Percentiles rank a stretch among this genome's conserved stretches.
phyloP scores from a whole-genome alignment of 2,329 filamentous ascomycete species.

The Verticillium zaregamsianum region DNA sequence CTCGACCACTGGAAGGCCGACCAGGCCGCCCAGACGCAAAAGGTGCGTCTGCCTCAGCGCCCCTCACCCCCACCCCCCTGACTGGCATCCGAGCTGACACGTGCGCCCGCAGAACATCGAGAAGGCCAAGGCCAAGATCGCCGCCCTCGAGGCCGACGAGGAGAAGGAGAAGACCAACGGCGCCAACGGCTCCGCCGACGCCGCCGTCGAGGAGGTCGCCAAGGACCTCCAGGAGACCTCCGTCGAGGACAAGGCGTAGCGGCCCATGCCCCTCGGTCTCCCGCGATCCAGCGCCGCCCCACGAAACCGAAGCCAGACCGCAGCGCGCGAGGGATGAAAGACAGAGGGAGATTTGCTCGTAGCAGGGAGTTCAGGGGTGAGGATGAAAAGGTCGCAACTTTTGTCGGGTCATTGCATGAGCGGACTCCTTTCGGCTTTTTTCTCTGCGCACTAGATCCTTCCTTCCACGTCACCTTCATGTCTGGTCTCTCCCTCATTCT shows the following conservation, averaged over 20 bases:
- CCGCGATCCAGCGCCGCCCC: background rate
- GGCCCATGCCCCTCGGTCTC: background rate
- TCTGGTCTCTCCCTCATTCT: background rate
- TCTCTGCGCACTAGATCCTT: background rate
- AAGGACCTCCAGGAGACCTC: conserved; percentile 47
- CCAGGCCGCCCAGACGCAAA: conserved; percentile 84
- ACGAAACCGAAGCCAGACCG: too few relatives aligned
- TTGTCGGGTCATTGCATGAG: background rate
- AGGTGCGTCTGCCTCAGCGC: conserved; percentile 57
- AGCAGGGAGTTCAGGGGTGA: too few relatives aligned
- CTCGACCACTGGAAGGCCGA: conserved; percentile 86
- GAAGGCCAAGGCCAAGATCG: conserved; percentile 94
- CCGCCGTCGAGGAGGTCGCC: conserved; percentile 50
- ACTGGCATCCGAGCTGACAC: background rate
- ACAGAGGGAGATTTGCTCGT: too few relatives aligned
- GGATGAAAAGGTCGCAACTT: background rate
- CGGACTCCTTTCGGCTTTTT: background rate
- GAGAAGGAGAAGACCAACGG: conserved; percentile 40
- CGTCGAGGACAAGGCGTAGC: conserved; percentile 46
- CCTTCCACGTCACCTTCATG: background rate
- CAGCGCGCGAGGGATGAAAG: too few relatives aligned
- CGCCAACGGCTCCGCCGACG: conserved; percentile 38
- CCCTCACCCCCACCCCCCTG: background rate
- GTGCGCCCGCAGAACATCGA: conserved; percentile 71
- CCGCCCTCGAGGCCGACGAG: conserved; percentile 72